Conservation (phyloP, 2,329 filamentous ascomycete species). For the Coleophoma crateriformis region DNA sequence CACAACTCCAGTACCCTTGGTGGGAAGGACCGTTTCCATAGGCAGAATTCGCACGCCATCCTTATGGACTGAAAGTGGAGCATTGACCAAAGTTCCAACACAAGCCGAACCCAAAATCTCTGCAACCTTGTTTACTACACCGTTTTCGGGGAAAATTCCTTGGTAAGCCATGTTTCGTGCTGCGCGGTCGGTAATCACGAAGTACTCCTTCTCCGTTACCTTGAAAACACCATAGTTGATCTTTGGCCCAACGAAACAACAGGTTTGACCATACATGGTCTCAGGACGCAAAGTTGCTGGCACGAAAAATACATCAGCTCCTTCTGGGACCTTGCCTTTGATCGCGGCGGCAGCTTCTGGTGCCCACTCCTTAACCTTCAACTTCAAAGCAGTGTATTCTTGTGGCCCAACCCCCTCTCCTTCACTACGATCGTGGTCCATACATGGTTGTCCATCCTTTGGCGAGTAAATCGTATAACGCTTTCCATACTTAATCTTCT, state of each 20-base stretch:
- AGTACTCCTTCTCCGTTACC: slow-evolving; percentile 72
- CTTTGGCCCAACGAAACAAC: slow-evolving; percentile 89
- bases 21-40: slow-evolving; percentile 88
- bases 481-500: slow-evolving; percentile 92
- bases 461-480: slow-evolving; percentile 90
- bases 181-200: slow-evolving; percentile 73
- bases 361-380: slow-evolving; percentile 87
- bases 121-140: slow-evolving; percentile 66
- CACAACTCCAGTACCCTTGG: slow-evolving; percentile 95
- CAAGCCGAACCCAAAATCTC: slow-evolving; percentile 74
- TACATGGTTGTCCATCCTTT: slow-evolving; percentile 82
- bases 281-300: slow-evolving; percentile 90
- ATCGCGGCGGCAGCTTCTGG: slow-evolving; percentile 66
- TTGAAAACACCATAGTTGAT: slow-evolving; percentile 88
- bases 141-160: slow-evolving; percentile 73
- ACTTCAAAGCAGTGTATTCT: slow-evolving; percentile 89
- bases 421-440: slow-evolving; percentile 79
- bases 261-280: slow-evolving; percentile 98
- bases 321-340: slow-evolving; percentile 71
- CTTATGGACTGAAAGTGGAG: slow-evolving; percentile 81
- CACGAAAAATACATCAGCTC: slow-evolving; percentile 79
- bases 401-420: slow-evolving; percentile 81
- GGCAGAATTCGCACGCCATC: slow-evolving; percentile 83
- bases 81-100: slow-evolving; percentile 82
- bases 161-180: slow-evolving; percentile 97